A percentile compares a stretch with the other conserved stretches of the same genome.
Conservation (phyloP, 2,329 filamentous ascomycete species). For the Xylariales sp. region DNA sequence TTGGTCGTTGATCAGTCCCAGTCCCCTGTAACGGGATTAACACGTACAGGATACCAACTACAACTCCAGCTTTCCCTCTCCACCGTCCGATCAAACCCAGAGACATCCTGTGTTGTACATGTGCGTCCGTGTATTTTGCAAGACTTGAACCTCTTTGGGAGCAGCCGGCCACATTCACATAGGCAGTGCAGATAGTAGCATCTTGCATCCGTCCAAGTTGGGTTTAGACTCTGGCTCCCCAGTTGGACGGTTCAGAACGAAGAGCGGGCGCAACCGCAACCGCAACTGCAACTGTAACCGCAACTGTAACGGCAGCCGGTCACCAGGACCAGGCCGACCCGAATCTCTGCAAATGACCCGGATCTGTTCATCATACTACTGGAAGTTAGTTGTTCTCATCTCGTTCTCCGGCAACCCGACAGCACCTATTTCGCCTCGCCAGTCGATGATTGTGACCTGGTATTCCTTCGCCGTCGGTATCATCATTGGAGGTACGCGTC, state of each 20-base stretch:
- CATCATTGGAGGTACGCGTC: too few species aligned
- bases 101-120: background rate
- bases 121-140: background rate
- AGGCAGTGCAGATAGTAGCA: too few species aligned
- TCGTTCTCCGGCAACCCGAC: too few species aligned
- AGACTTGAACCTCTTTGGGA: background rate
- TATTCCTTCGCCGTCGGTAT: too few species aligned
- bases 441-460: too few species aligned
- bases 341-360: too few species aligned
- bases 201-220: background rate
- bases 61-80: background rate
- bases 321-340: background rate
- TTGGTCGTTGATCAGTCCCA: background rate
- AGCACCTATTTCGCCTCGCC: too few species aligned
- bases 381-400: too few species aligned
- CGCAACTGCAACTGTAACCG: background rate
- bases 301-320: background rate
- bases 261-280: background rate
- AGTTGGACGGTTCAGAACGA: background rate
- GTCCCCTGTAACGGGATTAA: too few species aligned
- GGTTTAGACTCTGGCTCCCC: background rate
- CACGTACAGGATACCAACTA: too few species aligned
- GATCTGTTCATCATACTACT: too few species aligned
- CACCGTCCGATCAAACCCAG: background rate
- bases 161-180: too few species aligned